A percentile compares a stretch with the other conserved stretches of the same genome.
phyloP scores from a whole-genome alignment of 139 green algal species.

The Chloropicon primus region DNA sequence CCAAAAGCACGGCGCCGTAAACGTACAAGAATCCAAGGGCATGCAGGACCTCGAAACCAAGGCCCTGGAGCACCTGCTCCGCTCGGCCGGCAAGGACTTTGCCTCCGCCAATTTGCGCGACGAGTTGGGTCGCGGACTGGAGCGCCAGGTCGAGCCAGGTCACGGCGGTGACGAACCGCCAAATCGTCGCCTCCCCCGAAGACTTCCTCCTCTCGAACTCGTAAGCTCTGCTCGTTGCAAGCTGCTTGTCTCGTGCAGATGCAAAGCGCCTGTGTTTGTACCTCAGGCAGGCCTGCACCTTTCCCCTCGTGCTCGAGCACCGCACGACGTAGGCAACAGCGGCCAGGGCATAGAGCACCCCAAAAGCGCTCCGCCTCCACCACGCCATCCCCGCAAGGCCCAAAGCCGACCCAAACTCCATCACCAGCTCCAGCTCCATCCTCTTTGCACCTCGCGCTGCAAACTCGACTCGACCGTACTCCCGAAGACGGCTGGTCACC shows the following conservation, averaged over 20 bases:
- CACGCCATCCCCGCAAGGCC: neutral
- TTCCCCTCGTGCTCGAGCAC: neutral
- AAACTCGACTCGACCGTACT: no score
- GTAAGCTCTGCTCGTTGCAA: neutral
- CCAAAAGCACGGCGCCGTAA: neutral
- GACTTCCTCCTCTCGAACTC: neutral
- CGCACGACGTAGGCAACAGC: neutral
- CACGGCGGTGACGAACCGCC: neutral
- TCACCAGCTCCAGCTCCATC: neutral
- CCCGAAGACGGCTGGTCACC: no score
- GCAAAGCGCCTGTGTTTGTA: neutral
- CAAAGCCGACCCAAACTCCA: neutral
- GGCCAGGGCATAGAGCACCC: neutral
- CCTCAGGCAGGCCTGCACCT: neutral
- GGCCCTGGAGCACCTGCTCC: neutral
- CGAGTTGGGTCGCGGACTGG: neutral
- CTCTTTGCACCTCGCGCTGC: no score
- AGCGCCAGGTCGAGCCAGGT: neutral
- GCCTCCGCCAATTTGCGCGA: neutral
- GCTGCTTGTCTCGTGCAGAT: neutral
- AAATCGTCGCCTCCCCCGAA: neutral
- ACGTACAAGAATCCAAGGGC: neutral
- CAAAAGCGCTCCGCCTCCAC: neutral
- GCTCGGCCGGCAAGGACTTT: neutral
- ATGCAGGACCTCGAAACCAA: neutral